phyloP scores from a whole-genome alignment of 768 basidiomycete species.

The Calocybe gangraenosa region DNA sequence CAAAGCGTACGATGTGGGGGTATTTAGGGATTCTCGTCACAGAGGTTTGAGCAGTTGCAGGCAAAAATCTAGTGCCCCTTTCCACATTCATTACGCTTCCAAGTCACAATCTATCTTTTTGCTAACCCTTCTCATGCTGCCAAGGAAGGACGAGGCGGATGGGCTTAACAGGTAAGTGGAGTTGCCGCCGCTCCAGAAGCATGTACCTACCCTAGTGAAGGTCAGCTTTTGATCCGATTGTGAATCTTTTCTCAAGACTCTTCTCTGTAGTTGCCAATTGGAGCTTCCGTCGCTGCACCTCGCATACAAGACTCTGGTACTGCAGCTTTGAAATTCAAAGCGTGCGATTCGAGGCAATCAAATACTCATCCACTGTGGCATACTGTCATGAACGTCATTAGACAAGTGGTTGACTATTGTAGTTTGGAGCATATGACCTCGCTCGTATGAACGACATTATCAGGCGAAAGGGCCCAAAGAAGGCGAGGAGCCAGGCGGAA shows the following conservation, averaged over 20 bases:
- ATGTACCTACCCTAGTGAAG: slow-evolving; percentile 50
- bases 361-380: slow-evolving; percentile 80
- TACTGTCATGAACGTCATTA: slow-evolving; percentile 73
- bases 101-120: slow-evolving; percentile 77
- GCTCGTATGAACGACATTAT: background rate
- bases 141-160: slow-evolving; percentile 67
- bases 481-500: slow-evolving; percentile 39
- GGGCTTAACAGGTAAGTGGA: slow-evolving; percentile 72
- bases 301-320: slow-evolving; percentile 26
- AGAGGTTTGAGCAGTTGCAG: too few species aligned
- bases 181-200: slow-evolving; percentile 47
- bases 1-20: too few species aligned
- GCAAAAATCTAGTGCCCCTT: too few species aligned
- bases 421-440: slow-evolving; percentile 19
- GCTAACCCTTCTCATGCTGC: slow-evolving; percentile 78
- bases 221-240: slow-evolving; percentile 34
- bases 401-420: slow-evolving; percentile 57
- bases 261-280: slow-evolving; percentile 62
- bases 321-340: slow-evolving; percentile 37
- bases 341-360: slow-evolving; percentile 68
- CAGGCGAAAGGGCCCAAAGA: too few species aligned
- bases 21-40: too few species aligned
- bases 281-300: slow-evolving; percentile 61
- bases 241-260: slow-evolving; percentile 2
- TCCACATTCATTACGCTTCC: too few species aligned